phyloP scores from a whole-genome alignment of 225 moss, liverwort and hornwort species.

The Pseudisothecium myosuroides region DNA sequence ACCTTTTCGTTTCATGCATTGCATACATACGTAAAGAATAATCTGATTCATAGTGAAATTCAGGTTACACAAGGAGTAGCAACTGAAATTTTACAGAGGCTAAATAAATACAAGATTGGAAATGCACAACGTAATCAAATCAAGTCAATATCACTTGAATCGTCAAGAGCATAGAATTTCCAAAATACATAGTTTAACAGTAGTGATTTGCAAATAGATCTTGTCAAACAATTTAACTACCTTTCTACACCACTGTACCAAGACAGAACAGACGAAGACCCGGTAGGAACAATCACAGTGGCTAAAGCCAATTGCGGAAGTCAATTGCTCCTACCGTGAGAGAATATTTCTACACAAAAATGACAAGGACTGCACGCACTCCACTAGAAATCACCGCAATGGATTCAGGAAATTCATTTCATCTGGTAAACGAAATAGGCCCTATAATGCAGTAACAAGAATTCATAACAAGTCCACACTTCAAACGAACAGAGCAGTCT shows the following conservation, averaged over 20 bases:
- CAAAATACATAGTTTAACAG: background rate
- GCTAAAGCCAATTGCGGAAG: background rate
- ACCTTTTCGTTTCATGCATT: background rate
- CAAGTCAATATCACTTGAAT: background rate
- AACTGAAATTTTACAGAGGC: background rate
- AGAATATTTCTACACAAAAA: background rate
- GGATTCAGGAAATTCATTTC: background rate
- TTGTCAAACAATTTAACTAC: background rate
- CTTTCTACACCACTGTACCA: background rate
- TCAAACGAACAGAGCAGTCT: background rate
- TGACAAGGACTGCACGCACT: background rate
- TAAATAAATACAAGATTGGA: background rate
- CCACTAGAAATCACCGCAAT: background rate
- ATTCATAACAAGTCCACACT: background rate
- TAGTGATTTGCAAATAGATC: background rate
- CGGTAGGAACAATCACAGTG: background rate
- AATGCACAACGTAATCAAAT: background rate
- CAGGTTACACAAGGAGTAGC: background rate
- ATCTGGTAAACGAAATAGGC: background rate
- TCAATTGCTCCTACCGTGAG: background rate
- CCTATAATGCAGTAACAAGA: background rate
- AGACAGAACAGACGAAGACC: background rate
- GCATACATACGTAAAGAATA: background rate
- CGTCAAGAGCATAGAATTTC: background rate
- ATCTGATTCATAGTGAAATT: background rate